These are phyloP conservation scores for Chrysosporium keratinophilum DNA, from an alignment of 2,329 filamentous ascomycete species.

Conservation along the genomic window DNA sequence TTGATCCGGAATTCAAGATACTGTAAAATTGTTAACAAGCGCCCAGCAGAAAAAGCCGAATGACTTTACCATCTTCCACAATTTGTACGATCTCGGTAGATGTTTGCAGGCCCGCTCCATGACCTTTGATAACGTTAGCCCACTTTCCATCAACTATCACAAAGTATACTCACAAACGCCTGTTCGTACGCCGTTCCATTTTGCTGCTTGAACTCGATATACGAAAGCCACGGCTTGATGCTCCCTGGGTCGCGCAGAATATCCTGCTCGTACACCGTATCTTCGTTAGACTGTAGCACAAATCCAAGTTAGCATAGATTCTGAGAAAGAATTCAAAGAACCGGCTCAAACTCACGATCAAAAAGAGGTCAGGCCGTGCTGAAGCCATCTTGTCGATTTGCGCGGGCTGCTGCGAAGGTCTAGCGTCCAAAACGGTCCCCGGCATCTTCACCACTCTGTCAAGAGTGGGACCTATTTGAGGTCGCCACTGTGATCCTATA, in stretches of 20 bases:
- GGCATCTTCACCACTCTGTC: constrained; percentile 38
- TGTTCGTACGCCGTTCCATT: constrained; percentile 80
- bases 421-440: constrained; percentile 41
- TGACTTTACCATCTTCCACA: constrained; percentile 79
- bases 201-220: constrained; percentile 80
- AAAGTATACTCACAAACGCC: constrained; percentile 49
- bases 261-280: constrained; percentile 94
- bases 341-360: constrained; percentile 33
- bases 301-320: constrained; percentile 27
- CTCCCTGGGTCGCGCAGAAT: constrained; percentile 74
- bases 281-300: constrained; percentile 61
- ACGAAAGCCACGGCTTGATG: constrained; percentile 89
- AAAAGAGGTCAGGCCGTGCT: constrained; percentile 36
- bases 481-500: constrained; percentile 14
- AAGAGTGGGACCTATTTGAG: constrained; percentile 17
- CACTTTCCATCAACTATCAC: not conserved
- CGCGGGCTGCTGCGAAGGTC: constrained; percentile 36
- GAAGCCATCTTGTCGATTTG: constrained; percentile 35
- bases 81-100: constrained; percentile 88
- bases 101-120: constrained; percentile 86
- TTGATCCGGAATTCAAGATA: constrained; percentile 78
- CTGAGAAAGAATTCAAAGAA: not conserved
- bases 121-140: constrained; percentile 35
- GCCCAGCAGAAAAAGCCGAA: not conserved
- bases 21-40: constrained; percentile 32